Percentiles rank a stretch among this genome's conserved stretches.
Evolutionary conservation across 768 basidiomycete species (phyloP).

Genomic region (Amanita rubescens): DNA sequence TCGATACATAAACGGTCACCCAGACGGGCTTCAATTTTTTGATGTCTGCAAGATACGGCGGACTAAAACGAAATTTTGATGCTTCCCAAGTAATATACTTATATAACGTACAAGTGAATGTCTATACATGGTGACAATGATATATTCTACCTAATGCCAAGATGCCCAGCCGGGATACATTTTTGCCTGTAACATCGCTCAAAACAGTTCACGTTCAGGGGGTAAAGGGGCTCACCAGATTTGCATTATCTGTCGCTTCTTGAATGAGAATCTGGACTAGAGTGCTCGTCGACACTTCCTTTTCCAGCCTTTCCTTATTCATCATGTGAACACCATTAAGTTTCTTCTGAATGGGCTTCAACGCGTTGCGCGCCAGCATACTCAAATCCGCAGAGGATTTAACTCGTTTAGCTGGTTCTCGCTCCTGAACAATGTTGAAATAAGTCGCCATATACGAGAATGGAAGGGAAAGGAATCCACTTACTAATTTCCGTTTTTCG

Average conservation of each 20-base stretch:
- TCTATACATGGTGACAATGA: no score
- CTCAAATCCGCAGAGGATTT: constrained; percentile 50
- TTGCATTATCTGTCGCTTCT: constrained; percentile 68
- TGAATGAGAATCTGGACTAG: constrained; percentile 89
- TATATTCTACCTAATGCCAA: constrained; percentile 45
- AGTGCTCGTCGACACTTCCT: constrained; percentile 70
- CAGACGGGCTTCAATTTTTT: no score
- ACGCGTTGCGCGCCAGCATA: constrained; percentile 63
- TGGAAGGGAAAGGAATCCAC: constrained; percentile 6
- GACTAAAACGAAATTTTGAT: no score
- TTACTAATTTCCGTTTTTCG: constrained; percentile 59
- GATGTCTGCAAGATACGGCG: no score
- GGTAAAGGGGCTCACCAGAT: constrained; percentile 43
- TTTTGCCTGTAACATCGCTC: constrained; percentile 42
- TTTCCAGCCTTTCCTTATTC: constrained; percentile 43
- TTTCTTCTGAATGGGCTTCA: constrained; percentile 80
- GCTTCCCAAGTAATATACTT: no score
- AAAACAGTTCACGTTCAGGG: constrained; percentile 7
- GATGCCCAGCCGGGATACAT: constrained; percentile 93
- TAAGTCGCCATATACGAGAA: no score
- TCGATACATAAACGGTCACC: no score
- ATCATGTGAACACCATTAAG: constrained; percentile 63
- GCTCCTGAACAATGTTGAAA: constrained; percentile 28
- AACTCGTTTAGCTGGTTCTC: constrained; percentile 29
- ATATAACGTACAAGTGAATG: no score